phyloP scores from a whole-genome alignment of 2,329 filamentous ascomycete species.

The Raffaelea ambrosiae region DNA sequence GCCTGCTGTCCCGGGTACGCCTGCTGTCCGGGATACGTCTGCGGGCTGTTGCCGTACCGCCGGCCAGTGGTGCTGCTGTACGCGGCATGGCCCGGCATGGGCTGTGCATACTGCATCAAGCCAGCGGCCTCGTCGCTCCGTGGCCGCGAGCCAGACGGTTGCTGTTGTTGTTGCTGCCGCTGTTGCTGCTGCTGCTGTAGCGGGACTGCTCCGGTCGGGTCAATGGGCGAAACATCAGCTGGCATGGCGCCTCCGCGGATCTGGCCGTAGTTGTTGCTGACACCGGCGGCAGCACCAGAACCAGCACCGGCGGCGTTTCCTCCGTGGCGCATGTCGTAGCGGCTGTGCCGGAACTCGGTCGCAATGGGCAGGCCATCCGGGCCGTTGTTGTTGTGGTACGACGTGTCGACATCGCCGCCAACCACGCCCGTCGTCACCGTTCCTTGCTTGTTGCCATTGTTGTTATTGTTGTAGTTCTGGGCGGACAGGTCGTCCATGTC shows the following conservation, averaged over 20 bases:
- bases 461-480: not conserved
- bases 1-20: not conserved
- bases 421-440: not conserved
- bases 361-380: slow-evolving; percentile 26
- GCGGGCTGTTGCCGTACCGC: not conserved
- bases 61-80: slow-evolving; percentile 7
- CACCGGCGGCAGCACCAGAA: not conserved
- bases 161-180: not conserved
- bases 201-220: not conserved
- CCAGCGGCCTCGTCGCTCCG: slow-evolving; percentile 20
- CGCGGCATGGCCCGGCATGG: slow-evolving; percentile 14
- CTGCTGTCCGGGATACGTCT: too few relatives aligned
- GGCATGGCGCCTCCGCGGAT: not conserved
- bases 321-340: slow-evolving; percentile 14
- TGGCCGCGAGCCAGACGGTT: slow-evolving; percentile 3
- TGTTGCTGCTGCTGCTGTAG: not conserved
- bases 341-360: slow-evolving; percentile 25
- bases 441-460: not conserved
- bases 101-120: slow-evolving; percentile 27
- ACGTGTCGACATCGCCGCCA: slow-evolving; percentile 10
- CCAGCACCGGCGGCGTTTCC: not conserved
- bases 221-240: not conserved
- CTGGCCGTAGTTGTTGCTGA: not conserved
- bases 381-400: slow-evolving; percentile 19
- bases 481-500: slow-evolving; percentile 28